Evolutionary conservation across 129 eudicot genomes (phyloP).

Genomic region (Lactuca sativa): DNA sequence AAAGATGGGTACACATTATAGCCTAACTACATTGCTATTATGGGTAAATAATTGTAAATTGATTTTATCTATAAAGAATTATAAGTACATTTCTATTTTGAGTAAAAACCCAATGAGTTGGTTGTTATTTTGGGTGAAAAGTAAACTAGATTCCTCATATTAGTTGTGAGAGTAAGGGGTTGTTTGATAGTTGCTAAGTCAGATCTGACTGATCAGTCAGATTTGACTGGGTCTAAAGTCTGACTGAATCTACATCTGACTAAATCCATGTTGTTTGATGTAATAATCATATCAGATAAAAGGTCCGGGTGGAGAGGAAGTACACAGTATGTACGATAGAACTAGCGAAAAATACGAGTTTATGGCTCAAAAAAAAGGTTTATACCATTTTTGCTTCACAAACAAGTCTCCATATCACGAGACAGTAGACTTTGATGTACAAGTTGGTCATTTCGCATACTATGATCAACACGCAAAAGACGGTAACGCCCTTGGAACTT

Average conservation of each 20-base stretch:
- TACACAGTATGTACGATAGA: conserved; percentile 12
- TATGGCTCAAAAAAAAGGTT: conserved; percentile 22
- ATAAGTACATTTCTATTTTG: neutral
- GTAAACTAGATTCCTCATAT: too few relatives aligned
- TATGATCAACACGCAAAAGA: conserved; percentile 33
- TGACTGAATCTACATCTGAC: too few relatives aligned
- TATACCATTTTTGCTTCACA: conserved; percentile 26
- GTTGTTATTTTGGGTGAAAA: neutral
- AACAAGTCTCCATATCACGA: conserved; percentile 37
- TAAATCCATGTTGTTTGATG: neutral
- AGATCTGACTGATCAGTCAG: too few relatives aligned
- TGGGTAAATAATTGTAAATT: neutral
- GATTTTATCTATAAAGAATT: neutral
- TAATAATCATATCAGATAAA: conserved; percentile 6
- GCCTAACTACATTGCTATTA: neutral
- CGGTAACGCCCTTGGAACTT: conserved; percentile 5
- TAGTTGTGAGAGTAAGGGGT: neutral
- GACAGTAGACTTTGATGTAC: conserved; percentile 30
- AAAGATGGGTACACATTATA: too few relatives aligned
- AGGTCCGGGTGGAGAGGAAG: conserved; percentile 20
- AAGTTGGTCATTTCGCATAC: conserved; percentile 23
- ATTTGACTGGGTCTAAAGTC: too few relatives aligned
- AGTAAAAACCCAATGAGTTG: neutral
- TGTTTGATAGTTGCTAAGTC: too few relatives aligned
- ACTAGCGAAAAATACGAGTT: conserved; percentile 23